A percentile compares a stretch with the other conserved stretches of the same genome.
Evolutionary conservation across 441 rosid species (phyloP).

Genomic region (Populus trichocarpa): DNA sequence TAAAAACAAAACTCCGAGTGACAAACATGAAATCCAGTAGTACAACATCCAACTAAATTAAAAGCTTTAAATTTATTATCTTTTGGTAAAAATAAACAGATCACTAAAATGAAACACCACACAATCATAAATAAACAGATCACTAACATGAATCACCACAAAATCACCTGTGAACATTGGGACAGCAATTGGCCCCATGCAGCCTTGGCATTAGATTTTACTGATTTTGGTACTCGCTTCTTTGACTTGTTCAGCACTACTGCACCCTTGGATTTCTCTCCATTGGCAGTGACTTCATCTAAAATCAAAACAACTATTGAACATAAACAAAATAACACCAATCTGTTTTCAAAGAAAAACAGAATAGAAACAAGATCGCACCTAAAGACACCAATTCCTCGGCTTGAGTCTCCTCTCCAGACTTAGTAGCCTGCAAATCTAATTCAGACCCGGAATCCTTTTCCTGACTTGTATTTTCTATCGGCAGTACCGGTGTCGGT

Average conservation of each 20-base stretch:
- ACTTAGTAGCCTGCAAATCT: conserved; percentile 38
- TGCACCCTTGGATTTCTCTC: conserved; percentile 48
- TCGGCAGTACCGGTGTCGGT: conserved; percentile 22
- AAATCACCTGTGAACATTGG: conserved; percentile 68
- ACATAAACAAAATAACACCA: conserved; percentile 4
- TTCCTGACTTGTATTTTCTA: conserved; percentile 36
- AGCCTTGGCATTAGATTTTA: conserved; percentile 41
- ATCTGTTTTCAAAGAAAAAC: background rate
- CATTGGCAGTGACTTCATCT: conserved; percentile 34
- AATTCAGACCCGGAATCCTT: conserved; percentile 61
- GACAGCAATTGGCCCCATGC: conserved; percentile 98
- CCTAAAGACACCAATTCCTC: conserved; percentile 59
- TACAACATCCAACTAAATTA: too few species aligned
- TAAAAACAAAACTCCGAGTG: background rate
- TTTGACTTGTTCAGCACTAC: conserved; percentile 32
- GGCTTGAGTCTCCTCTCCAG: conserved; percentile 40
- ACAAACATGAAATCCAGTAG: background rate
- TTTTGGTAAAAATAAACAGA: background rate
- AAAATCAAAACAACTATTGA: too few species aligned
- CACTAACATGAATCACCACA: background rate
- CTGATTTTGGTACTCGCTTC: conserved; percentile 46
- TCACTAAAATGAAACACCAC: background rate
- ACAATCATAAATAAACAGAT: background rate
- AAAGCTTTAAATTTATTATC: background rate
- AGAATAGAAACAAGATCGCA: conserved; percentile 24